phyloP scores from a whole-genome alignment of 345 rosid species.

The Populus simonii region DNA sequence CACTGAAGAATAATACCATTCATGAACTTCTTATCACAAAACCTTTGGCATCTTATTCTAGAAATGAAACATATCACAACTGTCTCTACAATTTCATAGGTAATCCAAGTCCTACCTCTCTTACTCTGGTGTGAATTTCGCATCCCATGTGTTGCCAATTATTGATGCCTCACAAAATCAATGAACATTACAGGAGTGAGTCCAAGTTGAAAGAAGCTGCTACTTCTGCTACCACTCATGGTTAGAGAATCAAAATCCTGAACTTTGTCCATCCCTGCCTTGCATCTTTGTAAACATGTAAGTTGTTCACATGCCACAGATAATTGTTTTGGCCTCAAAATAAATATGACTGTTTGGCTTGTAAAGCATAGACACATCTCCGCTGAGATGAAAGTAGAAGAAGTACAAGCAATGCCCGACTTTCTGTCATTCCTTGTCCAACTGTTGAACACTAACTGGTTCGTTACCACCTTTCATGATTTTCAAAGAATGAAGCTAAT shows the following conservation, averaged over 20 bases:
- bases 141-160: neutral
- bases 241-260: too few relatives aligned
- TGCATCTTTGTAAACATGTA: too few relatives aligned
- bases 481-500: neutral
- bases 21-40: neutral
- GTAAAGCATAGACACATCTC: neutral
- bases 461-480: neutral
- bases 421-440: neutral
- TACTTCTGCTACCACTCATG: too few relatives aligned
- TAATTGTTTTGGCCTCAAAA: slow-evolving; percentile 2
- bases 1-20: neutral
- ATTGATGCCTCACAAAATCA: neutral
- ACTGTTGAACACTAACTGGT: neutral
- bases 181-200: neutral
- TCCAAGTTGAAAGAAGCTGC: neutral
- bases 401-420: neutral
- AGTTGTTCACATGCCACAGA: slow-evolving; percentile 20
- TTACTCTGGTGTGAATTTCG: neutral
- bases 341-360: neutral
- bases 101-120: neutral
- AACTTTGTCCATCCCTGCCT: too few relatives aligned
- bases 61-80: neutral
- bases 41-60: neutral
- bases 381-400: neutral
- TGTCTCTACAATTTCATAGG: neutral